Base-by-base conservation (phyloP, 495 filamentous ascomycete species). In the Xylaria grammica region DNA sequence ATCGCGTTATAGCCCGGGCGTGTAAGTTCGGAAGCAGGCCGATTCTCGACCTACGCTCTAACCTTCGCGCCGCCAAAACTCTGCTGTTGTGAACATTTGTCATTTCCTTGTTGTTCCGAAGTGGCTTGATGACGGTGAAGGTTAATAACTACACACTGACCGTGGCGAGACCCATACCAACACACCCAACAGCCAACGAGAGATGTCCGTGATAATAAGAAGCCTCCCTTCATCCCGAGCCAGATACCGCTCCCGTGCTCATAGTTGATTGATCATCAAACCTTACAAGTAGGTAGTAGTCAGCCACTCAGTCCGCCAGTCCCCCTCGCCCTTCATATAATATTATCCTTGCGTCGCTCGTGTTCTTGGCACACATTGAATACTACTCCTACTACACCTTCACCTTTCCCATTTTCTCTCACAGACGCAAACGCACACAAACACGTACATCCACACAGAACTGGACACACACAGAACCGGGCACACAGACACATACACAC, bases 341-440 rank as follows among this genome's bases (percentile, higher is more conserved):
- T 15, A 1, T 17, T 29, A 56, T 49, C 61, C 61, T 56, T 55
- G 50, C 56, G 50, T 30, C 19, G 29, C 51, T 46, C 61, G 48
- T 40, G 38, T 63, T 56, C 61, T 63, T 63, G 61, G 61, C 61
- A 63, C 22, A 34, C 17, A 52, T 22, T 30, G 17, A 22, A 44
- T 36, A 52, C 58, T n/a, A 19, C 34, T 44, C 48, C 19, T 44
- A n/a, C n/a, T n/a, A n/a, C n/a, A n/a, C n/a, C n/a, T 40, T 55
- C 1, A 42, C 8, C 24, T 42, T n/a, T 22, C 29, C 27, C 29
- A 19, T 26, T n/a, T n/a, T 7, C 38, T 17, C 48, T 6, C 30
- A 4, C 36, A 54, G 3, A 13, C 40, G 10, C 38, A 56, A 42
- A 52, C 30, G 30, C 44, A 19, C 38, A 40, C 36, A 30, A 58